Conservation (phyloP, 176 grass and related monocot genomes). For the Carex kokanica region DNA sequence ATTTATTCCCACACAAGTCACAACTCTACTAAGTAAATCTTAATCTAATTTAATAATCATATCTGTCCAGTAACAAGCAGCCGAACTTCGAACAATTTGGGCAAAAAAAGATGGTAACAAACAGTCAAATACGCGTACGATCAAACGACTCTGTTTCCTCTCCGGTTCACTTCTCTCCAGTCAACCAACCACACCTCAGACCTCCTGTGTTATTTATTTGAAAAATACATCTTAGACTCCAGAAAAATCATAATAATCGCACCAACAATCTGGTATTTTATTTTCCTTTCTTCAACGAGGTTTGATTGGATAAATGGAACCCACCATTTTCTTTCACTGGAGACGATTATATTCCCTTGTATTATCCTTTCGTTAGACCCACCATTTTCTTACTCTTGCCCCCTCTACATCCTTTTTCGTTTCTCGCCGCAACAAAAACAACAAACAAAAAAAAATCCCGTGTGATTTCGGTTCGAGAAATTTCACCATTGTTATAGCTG, state of each 20-base stretch:
- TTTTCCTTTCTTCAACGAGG: not conserved
- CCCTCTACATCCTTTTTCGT: not conserved
- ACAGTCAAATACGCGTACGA: not conserved
- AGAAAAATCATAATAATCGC: not conserved
- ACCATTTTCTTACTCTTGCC: constrained; percentile 1
- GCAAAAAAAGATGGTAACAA: constrained; percentile 4
- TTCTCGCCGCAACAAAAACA: constrained; percentile 19
- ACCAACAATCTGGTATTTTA: not conserved
- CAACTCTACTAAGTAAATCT: not conserved
- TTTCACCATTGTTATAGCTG: constrained; percentile 30
- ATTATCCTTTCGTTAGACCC: not conserved
- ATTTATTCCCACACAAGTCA: not conserved
- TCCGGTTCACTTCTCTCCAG: not conserved
- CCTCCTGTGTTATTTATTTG: not conserved
- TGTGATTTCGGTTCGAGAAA: constrained; percentile 10
- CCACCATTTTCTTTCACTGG: not conserved
- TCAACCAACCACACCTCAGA: not conserved
- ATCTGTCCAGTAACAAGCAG: constrained; percentile 6
- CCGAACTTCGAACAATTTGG: not conserved
- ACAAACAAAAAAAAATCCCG: constrained; percentile 18
- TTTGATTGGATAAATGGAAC: not conserved
- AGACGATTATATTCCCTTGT: not conserved
- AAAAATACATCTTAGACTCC: not conserved
- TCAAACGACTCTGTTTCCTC: not conserved
- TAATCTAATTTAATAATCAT: not conserved